Conservation (phyloP, 75 land plant genomes). For the Picea glauca region DNA sequence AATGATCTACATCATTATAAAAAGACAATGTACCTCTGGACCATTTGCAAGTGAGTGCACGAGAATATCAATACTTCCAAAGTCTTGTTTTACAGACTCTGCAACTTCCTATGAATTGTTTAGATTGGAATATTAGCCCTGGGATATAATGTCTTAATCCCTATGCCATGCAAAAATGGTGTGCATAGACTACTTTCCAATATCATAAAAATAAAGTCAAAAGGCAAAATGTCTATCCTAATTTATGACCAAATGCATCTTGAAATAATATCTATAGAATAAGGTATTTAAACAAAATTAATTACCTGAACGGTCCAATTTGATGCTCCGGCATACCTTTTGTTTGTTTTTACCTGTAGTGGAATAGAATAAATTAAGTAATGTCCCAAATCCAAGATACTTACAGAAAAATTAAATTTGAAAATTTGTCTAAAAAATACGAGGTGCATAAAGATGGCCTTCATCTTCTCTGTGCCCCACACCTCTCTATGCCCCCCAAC, state of each 20-base stretch:
- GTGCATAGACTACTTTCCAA: neutral
- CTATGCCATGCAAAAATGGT: neutral
- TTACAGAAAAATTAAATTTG: neutral
- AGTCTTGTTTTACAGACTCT: slow-evolving; percentile 86
- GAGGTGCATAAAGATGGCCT: neutral
- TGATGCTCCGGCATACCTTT: slow-evolving; percentile 88
- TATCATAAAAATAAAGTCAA: neutral
- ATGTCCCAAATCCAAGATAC: neutral
- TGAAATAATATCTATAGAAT: neutral
- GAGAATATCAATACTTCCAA: slow-evolving; percentile 94
- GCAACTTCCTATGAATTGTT: slow-evolving; percentile 69
- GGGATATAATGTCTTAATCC: neutral
- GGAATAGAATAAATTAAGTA: slow-evolving; percentile 5
- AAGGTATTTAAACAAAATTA: neutral
- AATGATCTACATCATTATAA: too few relatives aligned
- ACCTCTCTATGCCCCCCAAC: too few relatives aligned
- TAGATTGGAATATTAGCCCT: neutral
- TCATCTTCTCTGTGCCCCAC: too few relatives aligned
- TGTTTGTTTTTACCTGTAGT: slow-evolving; percentile 83
- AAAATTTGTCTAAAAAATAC: neutral
- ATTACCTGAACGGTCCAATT: slow-evolving; percentile 93
- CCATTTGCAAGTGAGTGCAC: slow-evolving; percentile 98
- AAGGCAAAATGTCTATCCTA: neutral
- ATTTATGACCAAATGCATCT: neutral
- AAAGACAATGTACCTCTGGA: slow-evolving; percentile 58